Percentiles rank a stretch among this genome's conserved stretches.
These are phyloP conservation scores for Spirogloea muscicola DNA, from an alignment of 139 green algal genomes.

Conservation along the genomic window DNA sequence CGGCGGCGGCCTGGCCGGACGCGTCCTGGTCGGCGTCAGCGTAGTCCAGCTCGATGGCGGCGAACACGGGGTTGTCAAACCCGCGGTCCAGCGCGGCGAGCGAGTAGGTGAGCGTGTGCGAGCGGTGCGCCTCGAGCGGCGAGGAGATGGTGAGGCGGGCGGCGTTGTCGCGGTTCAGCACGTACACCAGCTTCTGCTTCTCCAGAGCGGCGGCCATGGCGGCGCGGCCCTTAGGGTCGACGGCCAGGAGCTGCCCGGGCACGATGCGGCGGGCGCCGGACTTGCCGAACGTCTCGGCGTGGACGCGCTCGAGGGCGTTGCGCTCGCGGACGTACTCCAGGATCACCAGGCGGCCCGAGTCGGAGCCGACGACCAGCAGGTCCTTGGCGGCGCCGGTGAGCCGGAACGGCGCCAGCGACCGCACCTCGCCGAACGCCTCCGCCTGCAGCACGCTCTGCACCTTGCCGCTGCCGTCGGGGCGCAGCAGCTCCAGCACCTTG, in stretches of 20 bases:
- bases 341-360: constrained; percentile 92
- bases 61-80: constrained; percentile 99
- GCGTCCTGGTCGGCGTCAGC: constrained; percentile 72
- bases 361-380: constrained; percentile 85
- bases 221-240: constrained; percentile 90
- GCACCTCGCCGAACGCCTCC: constrained; percentile 86
- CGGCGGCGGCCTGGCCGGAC: constrained; percentile 45
- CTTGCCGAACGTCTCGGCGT: constrained; percentile 97
- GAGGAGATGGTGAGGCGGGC: constrained; percentile 95
- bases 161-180: constrained; percentile 90
- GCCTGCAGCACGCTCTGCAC: constrained; percentile 55
- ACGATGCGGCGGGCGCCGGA: constrained; percentile 89
- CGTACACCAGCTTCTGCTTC: constrained; percentile 99
- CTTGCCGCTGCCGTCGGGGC: constrained; percentile 78
- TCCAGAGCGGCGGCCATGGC: constrained; percentile 90
- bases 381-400: constrained; percentile 75
- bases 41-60: constrained; percentile 97
- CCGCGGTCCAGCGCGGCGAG: constrained; percentile 86
- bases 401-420: constrained; percentile 80
- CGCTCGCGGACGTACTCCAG: constrained; percentile 85
- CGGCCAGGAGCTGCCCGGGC: constrained; percentile 78
- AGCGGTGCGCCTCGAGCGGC: constrained; percentile 95
- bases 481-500: constrained; percentile 91
- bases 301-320: constrained; percentile 80
- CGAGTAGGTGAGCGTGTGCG: constrained; percentile 75